phyloP scores from a whole-genome alignment of 1,284 basidiomycete species.

The Pseudozyma sp. region DNA sequence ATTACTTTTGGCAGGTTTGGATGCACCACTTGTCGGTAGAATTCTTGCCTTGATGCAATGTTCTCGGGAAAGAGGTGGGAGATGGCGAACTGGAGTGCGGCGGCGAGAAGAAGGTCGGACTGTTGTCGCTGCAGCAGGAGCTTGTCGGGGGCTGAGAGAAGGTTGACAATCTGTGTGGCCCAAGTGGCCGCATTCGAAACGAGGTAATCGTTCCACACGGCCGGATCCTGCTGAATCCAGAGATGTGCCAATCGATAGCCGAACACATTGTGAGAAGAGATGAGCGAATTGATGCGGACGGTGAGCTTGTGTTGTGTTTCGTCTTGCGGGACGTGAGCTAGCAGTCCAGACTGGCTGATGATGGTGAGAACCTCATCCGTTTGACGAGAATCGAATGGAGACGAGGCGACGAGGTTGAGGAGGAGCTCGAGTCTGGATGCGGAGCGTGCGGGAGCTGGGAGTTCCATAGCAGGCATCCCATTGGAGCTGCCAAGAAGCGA shows the following conservation, averaged over 20 bases:
- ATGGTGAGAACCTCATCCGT: conserved; percentile 21
- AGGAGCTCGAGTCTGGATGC: conserved; percentile 37
- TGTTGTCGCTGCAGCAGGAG: conserved; percentile 17
- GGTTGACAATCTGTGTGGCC: conserved; percentile 44
- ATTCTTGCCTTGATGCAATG: conserved; percentile 45
- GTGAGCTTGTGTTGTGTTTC: conserved; percentile 49
- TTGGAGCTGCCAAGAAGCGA: conserved; percentile 6
- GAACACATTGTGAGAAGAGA: conserved; percentile 41
- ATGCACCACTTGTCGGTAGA: conserved; percentile 50
- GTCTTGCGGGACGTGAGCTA: conserved; percentile 15
- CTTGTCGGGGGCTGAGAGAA: conserved; percentile 31
- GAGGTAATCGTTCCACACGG: conserved; percentile 43
- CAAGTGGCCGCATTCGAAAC: conserved; percentile 40
- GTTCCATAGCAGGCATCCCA: conserved; percentile 15
- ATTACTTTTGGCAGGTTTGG: conserved; percentile 45
- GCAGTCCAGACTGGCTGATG: conserved; percentile 37
- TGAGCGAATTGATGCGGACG: conserved; percentile 46
- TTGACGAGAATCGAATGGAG: conserved; percentile 16
- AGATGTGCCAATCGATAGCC: conserved; percentile 40
- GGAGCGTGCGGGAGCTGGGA: conserved; percentile 26
- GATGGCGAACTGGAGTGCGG: conserved; percentile 27
- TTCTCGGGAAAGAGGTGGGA: conserved; percentile 36
- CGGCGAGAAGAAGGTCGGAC: conserved; percentile 23
- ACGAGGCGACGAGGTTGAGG: conserved; percentile 26
- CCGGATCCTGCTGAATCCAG: conserved; percentile 43